Evolutionary conservation across 345 rosid genomes (phyloP).

Genomic region (Sisymbrium altissimum): DNA sequence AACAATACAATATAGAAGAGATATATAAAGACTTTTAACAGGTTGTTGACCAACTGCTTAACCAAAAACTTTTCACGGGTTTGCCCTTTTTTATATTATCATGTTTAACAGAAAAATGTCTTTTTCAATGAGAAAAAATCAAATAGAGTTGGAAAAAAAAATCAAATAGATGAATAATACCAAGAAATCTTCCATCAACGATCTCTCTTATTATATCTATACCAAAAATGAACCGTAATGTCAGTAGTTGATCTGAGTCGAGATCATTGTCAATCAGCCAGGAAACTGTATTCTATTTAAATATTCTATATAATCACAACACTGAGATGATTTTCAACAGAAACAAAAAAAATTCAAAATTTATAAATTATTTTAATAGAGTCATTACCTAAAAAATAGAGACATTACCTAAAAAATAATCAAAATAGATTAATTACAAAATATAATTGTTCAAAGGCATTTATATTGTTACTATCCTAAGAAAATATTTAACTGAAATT

Average conservation of each 20-base stretch:
- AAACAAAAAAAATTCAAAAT: background rate
- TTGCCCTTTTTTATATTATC: background rate
- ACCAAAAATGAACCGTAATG: conserved; percentile 14
- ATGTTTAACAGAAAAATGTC: conserved; percentile 1
- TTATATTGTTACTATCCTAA: background rate
- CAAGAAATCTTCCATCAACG: background rate
- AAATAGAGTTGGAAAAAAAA: too few species aligned
- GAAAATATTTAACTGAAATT: background rate
- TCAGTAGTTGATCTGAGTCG: too few species aligned
- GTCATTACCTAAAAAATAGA: background rate
- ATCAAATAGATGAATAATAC: conserved; percentile 10
- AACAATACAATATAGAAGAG: background rate
- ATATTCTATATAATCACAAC: background rate
- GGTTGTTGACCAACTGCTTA: conserved; percentile 27
- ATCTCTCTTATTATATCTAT: background rate
- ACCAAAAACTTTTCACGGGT: conserved; percentile 16
- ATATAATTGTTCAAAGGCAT: background rate
- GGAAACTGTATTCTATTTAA: too few species aligned
- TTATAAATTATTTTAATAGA: background rate
- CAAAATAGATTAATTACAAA: background rate
- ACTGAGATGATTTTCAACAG: background rate
- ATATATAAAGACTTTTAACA: background rate
- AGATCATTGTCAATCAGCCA: background rate
- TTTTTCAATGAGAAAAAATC: conserved; percentile 8
- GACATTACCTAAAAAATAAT: background rate